phyloP scores from a whole-genome alignment of 202 grass and related monocot genomes.

The Saccharum hybrid region DNA sequence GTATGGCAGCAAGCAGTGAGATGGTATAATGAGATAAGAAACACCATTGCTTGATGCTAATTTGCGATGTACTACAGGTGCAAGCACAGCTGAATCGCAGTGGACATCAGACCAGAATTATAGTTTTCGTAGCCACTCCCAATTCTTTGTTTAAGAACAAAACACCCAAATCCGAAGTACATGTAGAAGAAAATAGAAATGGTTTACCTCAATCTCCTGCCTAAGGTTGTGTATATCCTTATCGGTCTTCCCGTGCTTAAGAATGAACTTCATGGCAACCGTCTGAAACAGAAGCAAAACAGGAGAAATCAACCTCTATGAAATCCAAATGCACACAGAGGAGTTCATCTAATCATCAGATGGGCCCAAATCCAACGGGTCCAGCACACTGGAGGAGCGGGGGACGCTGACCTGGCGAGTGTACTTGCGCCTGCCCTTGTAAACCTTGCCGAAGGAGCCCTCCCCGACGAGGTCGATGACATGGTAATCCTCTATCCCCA shows the following conservation, averaged over 20 bases:
- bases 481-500: constrained; percentile 90
- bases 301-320: neutral
- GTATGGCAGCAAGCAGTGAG: constrained; percentile 25
- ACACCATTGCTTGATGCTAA: neutral
- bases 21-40: constrained; percentile 20
- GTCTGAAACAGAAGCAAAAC: constrained; percentile 56
- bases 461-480: constrained; percentile 86
- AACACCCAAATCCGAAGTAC: neutral
- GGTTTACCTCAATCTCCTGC: constrained; percentile 81
- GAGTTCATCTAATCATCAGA: neutral
- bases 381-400: neutral
- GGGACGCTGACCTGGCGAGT: constrained; percentile 62
- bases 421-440: constrained; percentile 89
- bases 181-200: neutral
- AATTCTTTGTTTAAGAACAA: neutral
- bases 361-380: neutral
- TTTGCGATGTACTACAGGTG: neutral
- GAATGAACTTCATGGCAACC: constrained; percentile 91
- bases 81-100: neutral
- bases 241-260: constrained; percentile 89
- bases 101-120: neutral
- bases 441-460: constrained; percentile 95
- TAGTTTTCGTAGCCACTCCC: neutral
- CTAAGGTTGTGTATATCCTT: constrained; percentile 93
- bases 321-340: neutral